Evolutionary conservation across 2,329 filamentous ascomycete genomes (phyloP), one percentile per base, ranked within the genome.

Genomic region (Neonectria faginata): DNA sequence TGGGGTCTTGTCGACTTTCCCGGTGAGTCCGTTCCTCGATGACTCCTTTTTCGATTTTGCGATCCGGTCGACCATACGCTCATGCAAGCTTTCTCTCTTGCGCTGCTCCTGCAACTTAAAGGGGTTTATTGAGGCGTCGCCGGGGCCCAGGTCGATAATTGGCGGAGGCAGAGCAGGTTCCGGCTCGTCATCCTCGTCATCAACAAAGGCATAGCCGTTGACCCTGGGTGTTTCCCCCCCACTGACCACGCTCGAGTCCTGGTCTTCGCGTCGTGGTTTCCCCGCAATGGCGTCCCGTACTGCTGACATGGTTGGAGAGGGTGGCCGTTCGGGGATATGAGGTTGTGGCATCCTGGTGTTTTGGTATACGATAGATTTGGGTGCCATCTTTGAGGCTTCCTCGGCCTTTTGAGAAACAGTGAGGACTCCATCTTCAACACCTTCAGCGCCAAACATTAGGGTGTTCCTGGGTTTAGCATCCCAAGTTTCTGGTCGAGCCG

Each of bases 191-290:
- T 87, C 84, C 53, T 91, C 92, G 61, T 97, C 93, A 70, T 97
- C 94, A 39, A 99, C 94, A 79, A 97, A 98, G 0, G 93, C 88
- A 77, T 97, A 99, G 1, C 96, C 96, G 67, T 97, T 97, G 0
- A 98, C 92, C 2, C 93, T 87, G 0, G 95, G 96, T 0, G 95
- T 98, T 78, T 97, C 94, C 62, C 85, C 86, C 16, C 84, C 73
- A 1, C 65, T 83, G 0, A 72, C 71, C 2, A 84, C 84, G 6
- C 73, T 81, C 0, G 87, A 87, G 69, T 93, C 89, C 12, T 88
- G 88, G 25, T 90, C 87, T 9, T 84, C 86, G 2, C 84, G 81
- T 9, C 88, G 86, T 5, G 91, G 88, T 8, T 84, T 88, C 10
- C 94, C 93, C 1, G 91, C 89, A 60, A 97, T 93, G 9, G 94